Evolutionary conservation across 352 stramenopile species (phyloP).

Genomic region (Pythium graminicola): DNA sequence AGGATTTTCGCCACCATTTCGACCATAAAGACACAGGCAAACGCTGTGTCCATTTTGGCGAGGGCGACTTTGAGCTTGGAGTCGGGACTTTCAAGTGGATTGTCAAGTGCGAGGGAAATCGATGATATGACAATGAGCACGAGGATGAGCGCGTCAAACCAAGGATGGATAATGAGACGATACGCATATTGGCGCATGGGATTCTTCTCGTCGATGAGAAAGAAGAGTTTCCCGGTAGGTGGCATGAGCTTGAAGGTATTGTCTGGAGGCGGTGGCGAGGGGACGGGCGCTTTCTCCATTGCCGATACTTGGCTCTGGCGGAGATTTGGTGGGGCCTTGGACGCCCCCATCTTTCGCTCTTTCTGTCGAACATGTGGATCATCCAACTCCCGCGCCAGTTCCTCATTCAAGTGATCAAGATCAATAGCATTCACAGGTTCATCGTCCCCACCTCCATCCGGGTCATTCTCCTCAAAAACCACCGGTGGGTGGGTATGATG

Average conservation of each 20-base stretch:
- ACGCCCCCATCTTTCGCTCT: conserved; percentile 9
- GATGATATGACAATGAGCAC: conserved; percentile 79
- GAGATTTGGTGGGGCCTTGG: conserved; percentile 1
- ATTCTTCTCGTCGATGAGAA: conserved; percentile 43
- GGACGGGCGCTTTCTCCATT: not conserved
- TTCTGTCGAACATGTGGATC: not conserved
- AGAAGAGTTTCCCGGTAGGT: conserved; percentile 30
- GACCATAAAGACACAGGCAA: conserved; percentile 75
- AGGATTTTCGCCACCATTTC: conserved; percentile 91
- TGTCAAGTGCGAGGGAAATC: conserved; percentile 82
- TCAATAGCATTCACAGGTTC: conserved; percentile 23
- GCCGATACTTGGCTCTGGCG: conserved; percentile 2
- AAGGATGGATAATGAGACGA: conserved; percentile 46
- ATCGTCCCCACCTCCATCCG: conserved; percentile 11
- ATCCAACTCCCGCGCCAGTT: conserved; percentile 32
- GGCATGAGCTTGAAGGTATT: conserved; percentile 13
- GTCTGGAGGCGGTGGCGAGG: not conserved
- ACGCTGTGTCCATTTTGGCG: conserved; percentile 56
- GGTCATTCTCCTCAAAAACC: conserved; percentile 13
- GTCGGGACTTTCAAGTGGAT: conserved; percentile 61
- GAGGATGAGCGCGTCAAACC: conserved; percentile 82
- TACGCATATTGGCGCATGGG: conserved; percentile 33
- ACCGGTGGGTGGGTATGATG: not conserved
- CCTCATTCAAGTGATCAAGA: conserved; percentile 31
- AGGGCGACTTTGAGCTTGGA: conserved; percentile 37